Percentiles rank a stretch among this genome's conserved stretches.
Conservation (phyloP, 306 rosid genomes). For the Potentilla sterilis region DNA sequence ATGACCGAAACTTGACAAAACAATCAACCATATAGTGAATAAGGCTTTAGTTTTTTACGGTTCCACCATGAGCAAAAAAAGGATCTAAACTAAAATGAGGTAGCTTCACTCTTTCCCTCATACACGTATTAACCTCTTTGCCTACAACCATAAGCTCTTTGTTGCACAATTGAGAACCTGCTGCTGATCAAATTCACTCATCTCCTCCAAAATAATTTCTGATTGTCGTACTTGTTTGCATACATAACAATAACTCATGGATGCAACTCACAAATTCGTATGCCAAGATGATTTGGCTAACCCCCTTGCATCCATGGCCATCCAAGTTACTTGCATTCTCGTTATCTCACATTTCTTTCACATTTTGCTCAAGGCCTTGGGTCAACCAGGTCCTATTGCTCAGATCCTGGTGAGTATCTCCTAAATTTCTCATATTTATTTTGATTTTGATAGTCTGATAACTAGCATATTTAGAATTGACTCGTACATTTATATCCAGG, state of each 20-base stretch:
- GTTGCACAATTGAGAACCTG: not conserved
- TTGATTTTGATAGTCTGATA: not conserved
- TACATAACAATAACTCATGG: constrained; percentile 37
- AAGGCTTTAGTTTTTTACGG: constrained; percentile 23
- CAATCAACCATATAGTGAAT: not conserved
- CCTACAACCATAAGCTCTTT: not conserved
- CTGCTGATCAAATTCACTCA: not conserved
- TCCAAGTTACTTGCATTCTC: constrained; percentile 82
- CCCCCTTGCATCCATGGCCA: constrained; percentile 81
- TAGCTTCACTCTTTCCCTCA: not conserved
- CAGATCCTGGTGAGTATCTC: constrained; percentile 57
- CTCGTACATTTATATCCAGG: constrained; percentile 40
- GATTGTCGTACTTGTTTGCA: not conserved
- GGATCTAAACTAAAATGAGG: constrained; percentile 34
- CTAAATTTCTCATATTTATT: not conserved
- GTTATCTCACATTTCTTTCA: constrained; percentile 88
- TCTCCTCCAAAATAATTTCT: not conserved
- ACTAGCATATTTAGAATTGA: not conserved
- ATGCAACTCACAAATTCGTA: constrained; percentile 63
- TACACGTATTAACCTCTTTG: constrained; percentile 2
- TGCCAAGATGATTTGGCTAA: constrained; percentile 60
- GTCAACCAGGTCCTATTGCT: constrained; percentile 91
- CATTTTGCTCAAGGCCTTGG: constrained; percentile 62
- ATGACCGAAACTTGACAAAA: not conserved
- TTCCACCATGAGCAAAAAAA: constrained; percentile 34